Percentiles rank a stretch among this genome's conserved stretches.
Evolutionary conservation across 2,329 filamentous ascomycete genomes (phyloP).

Genomic region (Ceratocystis colombiana): DNA sequence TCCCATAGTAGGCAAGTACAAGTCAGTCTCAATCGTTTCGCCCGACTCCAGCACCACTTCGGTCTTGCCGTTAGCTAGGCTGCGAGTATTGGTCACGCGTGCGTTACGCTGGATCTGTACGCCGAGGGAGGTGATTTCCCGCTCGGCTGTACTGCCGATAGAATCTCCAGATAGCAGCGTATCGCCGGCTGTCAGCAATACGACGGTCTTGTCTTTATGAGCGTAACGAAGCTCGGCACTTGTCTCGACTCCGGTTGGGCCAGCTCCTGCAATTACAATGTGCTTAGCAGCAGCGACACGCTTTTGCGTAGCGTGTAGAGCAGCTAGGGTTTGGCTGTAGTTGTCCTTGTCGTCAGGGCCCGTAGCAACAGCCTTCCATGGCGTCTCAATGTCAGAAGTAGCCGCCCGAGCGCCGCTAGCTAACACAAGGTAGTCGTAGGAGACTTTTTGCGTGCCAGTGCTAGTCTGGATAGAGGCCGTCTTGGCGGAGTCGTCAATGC

Average conservation of each 20-base stretch:
- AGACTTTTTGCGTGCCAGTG: conserved; percentile 31
- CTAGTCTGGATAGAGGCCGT: conserved; percentile 32
- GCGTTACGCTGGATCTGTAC: conserved; percentile 40
- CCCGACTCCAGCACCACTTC: conserved; percentile 41
- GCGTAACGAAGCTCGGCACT: conserved; percentile 46
- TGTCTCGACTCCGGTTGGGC: conserved; percentile 46
- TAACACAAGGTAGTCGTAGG: conserved; percentile 49
- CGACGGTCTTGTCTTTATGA: conserved; percentile 42
- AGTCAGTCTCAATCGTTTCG: conserved; percentile 42
- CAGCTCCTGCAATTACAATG: conserved; percentile 48
- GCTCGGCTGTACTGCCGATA: conserved; percentile 36
- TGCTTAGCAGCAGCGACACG: conserved; percentile 39
- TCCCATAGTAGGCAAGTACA: conserved; percentile 49
- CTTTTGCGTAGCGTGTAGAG: conserved; percentile 36
- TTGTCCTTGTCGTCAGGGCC: conserved; percentile 27
- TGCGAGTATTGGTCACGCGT: conserved; percentile 34
- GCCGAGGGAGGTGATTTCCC: conserved; percentile 44
- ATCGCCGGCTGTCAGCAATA: conserved; percentile 38
- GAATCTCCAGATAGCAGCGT: conserved; percentile 39
- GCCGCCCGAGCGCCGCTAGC: conserved; percentile 43
- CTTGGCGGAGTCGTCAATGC: conserved; percentile 35
- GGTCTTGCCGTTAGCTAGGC: conserved; percentile 38
- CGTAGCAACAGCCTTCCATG: conserved; percentile 43
- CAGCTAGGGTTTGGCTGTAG: conserved; percentile 37
- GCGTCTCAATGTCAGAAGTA: conserved; percentile 33